Base-by-base conservation (phyloP, 768 basidiomycete species). In the Russula lepida region DNA sequence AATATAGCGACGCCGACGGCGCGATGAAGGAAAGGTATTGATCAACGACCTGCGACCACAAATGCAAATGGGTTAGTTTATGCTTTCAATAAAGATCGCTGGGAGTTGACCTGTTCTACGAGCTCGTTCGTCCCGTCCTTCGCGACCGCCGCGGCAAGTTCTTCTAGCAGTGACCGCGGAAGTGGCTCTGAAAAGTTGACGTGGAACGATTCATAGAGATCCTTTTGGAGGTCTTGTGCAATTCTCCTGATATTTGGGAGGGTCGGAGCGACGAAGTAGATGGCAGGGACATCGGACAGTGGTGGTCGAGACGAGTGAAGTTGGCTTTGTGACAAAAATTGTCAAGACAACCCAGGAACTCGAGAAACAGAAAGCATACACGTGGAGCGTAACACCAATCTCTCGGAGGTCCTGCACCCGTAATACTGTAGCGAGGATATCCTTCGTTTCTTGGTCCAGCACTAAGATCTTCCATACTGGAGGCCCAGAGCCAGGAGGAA, bases 11-110 rank as follows among this genome's bases (percentile, higher is more conserved):
- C 4, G 90, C 84, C 3, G 94, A 93, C 30, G 97, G 97, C 1
- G 91, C 82, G 50, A 99, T 88, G 74, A 98, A 99, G 52, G 97
- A 95, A 19, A 99, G 81, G 71, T 98, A 95, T 74, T 99, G 97
- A 71, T 99, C 97, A 48, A 94, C 81, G 27, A 99, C 88, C 85
- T 97, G 72, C 1, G 65, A 60, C 63, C 63, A 48, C 30, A 51
- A 23, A 11, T 4, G n/a, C 30, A 51, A 23, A 11, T 4, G n/a
- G 11, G 17, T 57, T 33, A 53, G 28, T 2, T 5, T 46, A 19
- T 39, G 53, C 11, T 54, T 35, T 56, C 46, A 17, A 66, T 68
- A 27, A 66, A 53, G 43, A 68, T 66, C n/a, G 60, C 63, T 12
- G 66, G 52, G 6, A 25, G 69, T 74, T 21, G 57, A 86, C 91